A percentile compares a stretch with the other conserved stretches of the same genome.
Evolutionary conservation across 768 basidiomycete species (phyloP).

Genomic region (Collybia mongolica): DNA sequence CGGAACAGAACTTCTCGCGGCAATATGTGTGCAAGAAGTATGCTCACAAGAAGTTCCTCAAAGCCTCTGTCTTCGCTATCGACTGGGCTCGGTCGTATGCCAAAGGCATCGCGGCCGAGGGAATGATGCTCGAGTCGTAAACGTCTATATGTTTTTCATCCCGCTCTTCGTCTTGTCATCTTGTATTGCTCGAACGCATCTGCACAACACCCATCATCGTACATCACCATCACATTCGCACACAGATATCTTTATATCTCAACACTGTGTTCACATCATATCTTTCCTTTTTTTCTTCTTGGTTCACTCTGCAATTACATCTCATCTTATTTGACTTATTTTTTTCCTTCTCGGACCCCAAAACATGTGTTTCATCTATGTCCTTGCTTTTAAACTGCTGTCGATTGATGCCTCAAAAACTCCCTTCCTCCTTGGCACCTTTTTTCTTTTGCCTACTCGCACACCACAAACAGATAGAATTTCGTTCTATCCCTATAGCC

Average conservation of each 20-base stretch:
- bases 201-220: slow-evolving; percentile 10
- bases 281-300: slow-evolving; percentile 12
- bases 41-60: slow-evolving; percentile 95
- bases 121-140: slow-evolving; percentile 47
- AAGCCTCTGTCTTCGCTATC: slow-evolving; percentile 78
- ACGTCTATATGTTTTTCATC: slow-evolving; percentile 17
- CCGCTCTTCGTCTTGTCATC: slow-evolving; percentile 17
- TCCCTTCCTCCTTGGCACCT: slow-evolving; percentile 6
- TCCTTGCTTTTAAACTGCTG: slow-evolving; percentile 30
- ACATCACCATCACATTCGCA: slow-evolving; percentile 1
- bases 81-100: slow-evolving; percentile 65
- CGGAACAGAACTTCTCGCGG: slow-evolving; percentile 74
- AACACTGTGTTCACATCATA: slow-evolving; percentile 16
- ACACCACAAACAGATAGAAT: slow-evolving; percentile 13
- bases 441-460: slow-evolving; percentile 9
- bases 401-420: slow-evolving; percentile 26
- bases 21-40: slow-evolving; percentile 96
- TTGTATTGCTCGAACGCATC: slow-evolving; percentile 15
- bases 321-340: slow-evolving; percentile 16
- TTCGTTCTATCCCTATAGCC: slow-evolving; percentile 13
- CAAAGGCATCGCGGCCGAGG: slow-evolving; percentile 34
- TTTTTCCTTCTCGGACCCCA: neutral
- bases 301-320: slow-evolving; percentile 16
- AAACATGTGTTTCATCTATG: slow-evolving; percentile 7
- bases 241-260: slow-evolving; percentile 12